A percentile compares a stretch with the other conserved stretches of the same genome.
Evolutionary conservation across 495 filamentous ascomycete genomes (phyloP).

Genomic region (Hypomontagnella submonticulosa): DNA sequence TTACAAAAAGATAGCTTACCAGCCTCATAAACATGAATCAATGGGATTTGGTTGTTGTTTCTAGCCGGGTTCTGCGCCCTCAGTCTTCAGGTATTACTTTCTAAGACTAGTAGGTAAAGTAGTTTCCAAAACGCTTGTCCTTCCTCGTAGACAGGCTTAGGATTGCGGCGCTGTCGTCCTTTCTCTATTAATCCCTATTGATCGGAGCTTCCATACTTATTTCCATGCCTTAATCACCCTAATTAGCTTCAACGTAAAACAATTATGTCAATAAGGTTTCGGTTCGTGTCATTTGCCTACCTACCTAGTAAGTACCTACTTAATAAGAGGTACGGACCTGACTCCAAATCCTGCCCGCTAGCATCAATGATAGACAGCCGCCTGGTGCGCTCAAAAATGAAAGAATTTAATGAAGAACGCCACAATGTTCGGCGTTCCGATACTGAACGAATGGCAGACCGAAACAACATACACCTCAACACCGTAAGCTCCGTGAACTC

Average conservation of each 20-base stretch:
- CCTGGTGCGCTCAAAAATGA: conserved; percentile 32
- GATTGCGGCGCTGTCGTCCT: conserved; percentile 28
- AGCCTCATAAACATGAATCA: conserved; percentile 27
- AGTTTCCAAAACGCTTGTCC: conserved; percentile 5
- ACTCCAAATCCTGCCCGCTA: too few relatives aligned
- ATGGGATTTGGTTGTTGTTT: conserved; percentile 20
- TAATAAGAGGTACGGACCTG: too few relatives aligned
- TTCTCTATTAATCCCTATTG: conserved; percentile 9
- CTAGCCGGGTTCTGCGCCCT: conserved; percentile 18
- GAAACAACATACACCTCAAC: background rate
- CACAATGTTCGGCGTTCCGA: conserved; percentile 30
- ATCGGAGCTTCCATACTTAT: conserved; percentile 3
- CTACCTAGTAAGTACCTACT: too few relatives aligned
- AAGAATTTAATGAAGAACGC: conserved; percentile 40
- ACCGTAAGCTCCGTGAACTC: too few relatives aligned
- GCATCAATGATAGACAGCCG: conserved; percentile 36
- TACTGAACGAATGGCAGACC: conserved; percentile 16
- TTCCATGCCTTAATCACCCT: conserved; percentile 3
- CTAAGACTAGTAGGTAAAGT: conserved; percentile 9
- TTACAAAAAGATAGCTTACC: conserved; percentile 2
- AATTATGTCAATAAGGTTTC: too few relatives aligned
- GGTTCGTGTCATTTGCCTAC: background rate
- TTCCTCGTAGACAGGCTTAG: conserved; percentile 9
- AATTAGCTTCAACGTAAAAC: too few relatives aligned
- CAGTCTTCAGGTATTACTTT: background rate